A percentile compares a stretch with the other conserved stretches of the same genome.
Evolutionary conservation across 768 basidiomycete genomes (phyloP).

Genomic region (Lactarius akahatsu): DNA sequence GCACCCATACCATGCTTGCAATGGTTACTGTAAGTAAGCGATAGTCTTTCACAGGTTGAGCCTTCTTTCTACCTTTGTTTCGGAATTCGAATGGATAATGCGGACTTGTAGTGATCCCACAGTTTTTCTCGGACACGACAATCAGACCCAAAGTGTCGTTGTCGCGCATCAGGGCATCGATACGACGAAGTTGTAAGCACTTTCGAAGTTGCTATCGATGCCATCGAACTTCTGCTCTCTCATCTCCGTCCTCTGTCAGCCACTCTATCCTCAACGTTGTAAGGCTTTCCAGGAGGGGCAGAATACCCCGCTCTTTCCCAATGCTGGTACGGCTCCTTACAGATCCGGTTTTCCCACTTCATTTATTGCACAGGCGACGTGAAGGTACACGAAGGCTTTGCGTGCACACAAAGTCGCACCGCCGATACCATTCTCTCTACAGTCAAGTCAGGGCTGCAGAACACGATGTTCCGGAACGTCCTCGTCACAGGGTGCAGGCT

Average conservation of each 20-base stretch:
- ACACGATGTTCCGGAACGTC: conserved; percentile 38
- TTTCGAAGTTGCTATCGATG: neutral
- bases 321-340: conserved; percentile 25
- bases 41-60: neutral
- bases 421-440: conserved; percentile 38
- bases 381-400: conserved; percentile 43
- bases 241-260: conserved; percentile 23
- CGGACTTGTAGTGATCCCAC: neutral
- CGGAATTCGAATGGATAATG: neutral
- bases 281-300: conserved; percentile 35
- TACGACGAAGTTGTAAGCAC: conserved; percentile 35
- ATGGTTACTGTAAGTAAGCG: no score
- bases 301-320: conserved; percentile 38
- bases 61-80: neutral
- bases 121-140: conserved; percentile 43
- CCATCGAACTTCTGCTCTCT: neutral
- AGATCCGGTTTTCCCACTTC: no score
- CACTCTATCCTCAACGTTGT: conserved; percentile 41
- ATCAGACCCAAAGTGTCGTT: conserved; percentile 37
- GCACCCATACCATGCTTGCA: no score
- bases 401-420: conserved; percentile 41
- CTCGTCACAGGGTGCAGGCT: conserved; percentile 48
- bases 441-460: conserved; percentile 36
- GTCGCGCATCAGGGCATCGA: conserved; percentile 47
- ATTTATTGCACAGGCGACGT: conserved; percentile 34